Percentiles rank a stretch among this genome's conserved stretches.
Evolutionary conservation across 2,329 filamentous ascomycete genomes (phyloP).

Genomic region (Albifimbria verrucaria): DNA sequence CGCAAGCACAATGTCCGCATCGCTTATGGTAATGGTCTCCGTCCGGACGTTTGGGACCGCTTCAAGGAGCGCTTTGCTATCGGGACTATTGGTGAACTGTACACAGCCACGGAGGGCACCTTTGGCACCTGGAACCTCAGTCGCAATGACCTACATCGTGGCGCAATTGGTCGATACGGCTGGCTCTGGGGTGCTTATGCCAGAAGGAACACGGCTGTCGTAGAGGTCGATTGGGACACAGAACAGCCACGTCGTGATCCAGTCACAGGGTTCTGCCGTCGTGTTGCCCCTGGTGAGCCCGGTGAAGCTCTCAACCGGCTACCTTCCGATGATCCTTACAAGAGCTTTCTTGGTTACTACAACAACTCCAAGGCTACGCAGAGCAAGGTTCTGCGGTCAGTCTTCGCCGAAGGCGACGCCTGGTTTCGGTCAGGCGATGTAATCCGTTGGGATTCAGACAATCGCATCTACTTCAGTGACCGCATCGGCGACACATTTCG

Average conservation of each 20-base stretch:
- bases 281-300: conserved; percentile 55
- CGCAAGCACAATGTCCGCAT: conserved; percentile 67
- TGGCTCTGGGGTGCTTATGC: conserved; percentile 55
- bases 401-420: conserved; percentile 72
- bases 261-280: conserved; percentile 64
- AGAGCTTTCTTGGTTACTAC: conserved; percentile 79
- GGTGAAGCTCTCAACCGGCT: conserved; percentile 76
- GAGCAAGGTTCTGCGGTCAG: conserved; percentile 70
- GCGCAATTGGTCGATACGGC: conserved; percentile 75
- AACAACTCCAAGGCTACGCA: conserved; percentile 67
- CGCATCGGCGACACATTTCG: conserved; percentile 75
- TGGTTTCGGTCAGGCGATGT: conserved; percentile 87
- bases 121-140: conserved; percentile 70
- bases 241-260: conserved; percentile 67
- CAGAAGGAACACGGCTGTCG: conserved; percentile 50
- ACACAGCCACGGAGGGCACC: conserved; percentile 72
- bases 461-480: conserved; percentile 76
- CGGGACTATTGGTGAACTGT: conserved; percentile 73
- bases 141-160: conserved; percentile 68
- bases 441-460: conserved; percentile 66
- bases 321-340: conserved; percentile 59
- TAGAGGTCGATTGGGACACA: conserved; percentile 68
- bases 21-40: conserved; percentile 80
- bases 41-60: conserved; percentile 79
- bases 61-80: conserved; percentile 82